Percentiles rank a stretch among this genome's conserved stretches.
Conservation (phyloP, 2,329 filamentous ascomycete genomes). For the Scolecobasidium constrictum region DNA sequence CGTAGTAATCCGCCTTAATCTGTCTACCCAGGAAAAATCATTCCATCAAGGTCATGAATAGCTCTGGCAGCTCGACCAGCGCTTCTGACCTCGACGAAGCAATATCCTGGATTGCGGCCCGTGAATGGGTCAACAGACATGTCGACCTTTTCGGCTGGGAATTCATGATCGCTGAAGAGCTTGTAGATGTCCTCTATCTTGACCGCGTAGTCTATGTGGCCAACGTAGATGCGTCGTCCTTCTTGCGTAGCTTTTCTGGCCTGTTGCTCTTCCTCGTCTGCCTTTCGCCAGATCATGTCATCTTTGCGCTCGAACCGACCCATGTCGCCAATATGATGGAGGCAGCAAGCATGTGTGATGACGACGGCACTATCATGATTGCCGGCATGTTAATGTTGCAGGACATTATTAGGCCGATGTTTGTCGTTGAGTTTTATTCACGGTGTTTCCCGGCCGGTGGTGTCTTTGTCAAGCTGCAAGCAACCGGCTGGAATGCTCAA, state of each 20-base stretch:
- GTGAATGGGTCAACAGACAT: slow-evolving; percentile 60
- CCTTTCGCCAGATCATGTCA: too few relatives aligned
- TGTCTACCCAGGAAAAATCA: neutral
- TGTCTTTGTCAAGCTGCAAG: too few relatives aligned
- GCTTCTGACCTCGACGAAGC: slow-evolving; percentile 57
- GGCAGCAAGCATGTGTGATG: too few relatives aligned
- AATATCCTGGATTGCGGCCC: slow-evolving; percentile 61
- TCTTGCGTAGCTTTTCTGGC: neutral
- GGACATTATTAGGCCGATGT: too few relatives aligned
- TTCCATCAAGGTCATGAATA: neutral
- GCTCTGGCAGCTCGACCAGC: slow-evolving; percentile 38
- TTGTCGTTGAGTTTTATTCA: too few relatives aligned
- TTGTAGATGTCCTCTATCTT: neutral
- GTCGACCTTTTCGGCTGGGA: slow-evolving; percentile 42
- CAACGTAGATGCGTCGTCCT: neutral
- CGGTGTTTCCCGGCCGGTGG: too few relatives aligned
- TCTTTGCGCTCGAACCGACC: too few relatives aligned
- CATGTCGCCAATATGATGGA: too few relatives aligned
- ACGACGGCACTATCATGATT: too few relatives aligned
- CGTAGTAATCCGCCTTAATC: neutral
- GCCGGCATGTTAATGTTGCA: too few relatives aligned
- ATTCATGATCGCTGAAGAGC: neutral
- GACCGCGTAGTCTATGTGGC: neutral
- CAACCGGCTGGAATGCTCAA: neutral
- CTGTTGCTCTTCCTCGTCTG: too few relatives aligned